Percentiles rank a stretch among this genome's conserved stretches.
These are phyloP conservation scores for Lolium rigidum DNA, from an alignment of 176 grass and related monocot genomes.

Conservation along the genomic window DNA sequence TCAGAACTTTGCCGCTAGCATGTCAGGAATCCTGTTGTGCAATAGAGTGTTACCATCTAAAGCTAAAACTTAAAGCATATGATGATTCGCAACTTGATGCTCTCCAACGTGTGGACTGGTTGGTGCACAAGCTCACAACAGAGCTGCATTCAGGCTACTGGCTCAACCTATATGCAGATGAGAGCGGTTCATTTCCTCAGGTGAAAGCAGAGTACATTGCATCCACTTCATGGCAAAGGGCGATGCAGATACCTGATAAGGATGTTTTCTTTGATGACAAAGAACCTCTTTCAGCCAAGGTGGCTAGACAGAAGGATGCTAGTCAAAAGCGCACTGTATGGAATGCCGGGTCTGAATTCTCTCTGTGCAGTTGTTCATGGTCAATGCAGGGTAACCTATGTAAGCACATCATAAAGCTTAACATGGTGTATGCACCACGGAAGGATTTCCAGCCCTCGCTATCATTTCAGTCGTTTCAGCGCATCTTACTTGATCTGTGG, in stretches of 20 bases:
- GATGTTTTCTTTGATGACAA: conserved; percentile 62
- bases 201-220: conserved; percentile 82
- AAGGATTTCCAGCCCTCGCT: conserved; percentile 55
- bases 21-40: conserved; percentile 78
- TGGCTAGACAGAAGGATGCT: conserved; percentile 71
- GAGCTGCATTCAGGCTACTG: conserved; percentile 88
- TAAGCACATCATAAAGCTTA: conserved; percentile 89
- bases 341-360: conserved; percentile 87
- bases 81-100: conserved; percentile 82
- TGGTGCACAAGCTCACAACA: conserved; percentile 93
- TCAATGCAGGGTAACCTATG: conserved; percentile 91
- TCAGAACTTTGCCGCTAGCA: conserved; percentile 73
- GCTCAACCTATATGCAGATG: conserved; percentile 83
- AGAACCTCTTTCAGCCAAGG: conserved; percentile 57
- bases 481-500: conserved; percentile 66
- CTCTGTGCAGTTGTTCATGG: conserved; percentile 78
- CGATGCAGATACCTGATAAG: conserved; percentile 67
- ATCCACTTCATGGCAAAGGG: conserved; percentile 89
- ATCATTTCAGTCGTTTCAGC: conserved; percentile 73
- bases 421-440: conserved; percentile 52
- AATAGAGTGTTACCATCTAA: conserved; percentile 88
- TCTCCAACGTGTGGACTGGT: conserved; percentile 86
- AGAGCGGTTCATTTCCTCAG: conserved; percentile 80
- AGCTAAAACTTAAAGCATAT: conserved; percentile 86
- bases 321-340: conserved; percentile 56